These are phyloP conservation scores for Drechslerella dactyloides DNA, from an alignment of 2,329 filamentous ascomycete genomes.

Conservation along the genomic window DNA sequence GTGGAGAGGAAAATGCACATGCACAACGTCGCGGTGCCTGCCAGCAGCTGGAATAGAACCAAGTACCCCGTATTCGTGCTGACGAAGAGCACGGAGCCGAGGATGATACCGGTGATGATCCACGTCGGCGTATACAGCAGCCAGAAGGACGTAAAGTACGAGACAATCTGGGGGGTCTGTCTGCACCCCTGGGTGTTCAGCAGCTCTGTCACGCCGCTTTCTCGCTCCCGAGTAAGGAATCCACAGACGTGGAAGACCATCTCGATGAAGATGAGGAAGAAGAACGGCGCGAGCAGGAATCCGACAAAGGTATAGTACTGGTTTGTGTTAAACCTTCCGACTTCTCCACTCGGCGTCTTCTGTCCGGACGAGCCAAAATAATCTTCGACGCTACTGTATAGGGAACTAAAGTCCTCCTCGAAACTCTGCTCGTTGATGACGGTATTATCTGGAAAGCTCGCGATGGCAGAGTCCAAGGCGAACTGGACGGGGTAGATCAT, in stretches of 20 bases:
- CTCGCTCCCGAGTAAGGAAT: conserved; percentile 82
- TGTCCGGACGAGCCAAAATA: conserved; percentile 9
- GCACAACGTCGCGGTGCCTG: conserved; percentile 77
- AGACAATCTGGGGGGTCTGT: conserved; percentile 72
- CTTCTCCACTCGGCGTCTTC: conserved; percentile 20
- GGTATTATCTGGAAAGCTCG: conserved; percentile 66
- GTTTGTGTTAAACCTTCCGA: conserved; percentile 20
- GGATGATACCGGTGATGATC: conserved; percentile 74
- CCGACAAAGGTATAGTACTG: conserved; percentile 36
- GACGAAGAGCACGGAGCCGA: conserved; percentile 65
- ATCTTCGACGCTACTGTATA: conserved; percentile 64
- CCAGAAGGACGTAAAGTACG: conserved; percentile 80
- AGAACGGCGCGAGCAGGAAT: conserved; percentile 65
- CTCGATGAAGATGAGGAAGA: conserved; percentile 79
- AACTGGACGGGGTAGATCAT: conserved; percentile 63
- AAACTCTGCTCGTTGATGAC: conserved; percentile 74
- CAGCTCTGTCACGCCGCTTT: conserved; percentile 84
- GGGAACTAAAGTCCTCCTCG: conserved; percentile 68
- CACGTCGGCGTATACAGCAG: conserved; percentile 81
- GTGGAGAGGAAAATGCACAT: conserved; percentile 81
- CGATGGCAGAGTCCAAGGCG: conserved; percentile 45
- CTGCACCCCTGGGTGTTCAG: conserved; percentile 92
- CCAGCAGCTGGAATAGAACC: conserved; percentile 71
- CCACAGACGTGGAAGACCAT: conserved; percentile 87
- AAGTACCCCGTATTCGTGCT: conserved; percentile 60